A percentile compares a stretch with the other conserved stretches of the same genome.
Evolutionary conservation across 495 filamentous ascomycete species (phyloP).

Genomic region (Penicillium herquei): DNA sequence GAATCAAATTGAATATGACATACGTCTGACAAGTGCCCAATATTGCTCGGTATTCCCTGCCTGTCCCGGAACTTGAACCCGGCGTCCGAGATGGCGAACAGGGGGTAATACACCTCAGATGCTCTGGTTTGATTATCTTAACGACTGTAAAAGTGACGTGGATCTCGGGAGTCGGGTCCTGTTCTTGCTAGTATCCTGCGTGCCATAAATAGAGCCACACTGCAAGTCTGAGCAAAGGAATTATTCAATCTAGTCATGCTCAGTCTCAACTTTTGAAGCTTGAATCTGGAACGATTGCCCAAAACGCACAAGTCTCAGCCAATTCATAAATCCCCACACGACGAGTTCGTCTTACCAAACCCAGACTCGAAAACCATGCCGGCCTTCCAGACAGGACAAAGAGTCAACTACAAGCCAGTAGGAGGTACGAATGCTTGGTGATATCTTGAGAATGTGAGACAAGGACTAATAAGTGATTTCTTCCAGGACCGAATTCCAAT

Average conservation of each 20-base stretch:
- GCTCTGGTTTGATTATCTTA: too few species aligned
- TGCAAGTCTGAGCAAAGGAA: too few species aligned
- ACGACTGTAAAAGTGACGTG: background rate
- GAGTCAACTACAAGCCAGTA: slow-evolving; percentile 36
- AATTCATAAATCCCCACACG: background rate
- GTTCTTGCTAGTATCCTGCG: background rate
- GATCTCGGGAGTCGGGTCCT: background rate
- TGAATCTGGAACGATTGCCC: background rate
- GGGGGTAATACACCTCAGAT: too few species aligned
- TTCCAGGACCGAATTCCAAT: slow-evolving; percentile 27
- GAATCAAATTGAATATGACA: slow-evolving; percentile 20
- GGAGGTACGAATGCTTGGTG: slow-evolving; percentile 23
- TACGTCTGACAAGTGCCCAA: slow-evolving; percentile 2
- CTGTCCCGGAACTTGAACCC: slow-evolving; percentile 14
- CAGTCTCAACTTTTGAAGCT: too few species aligned
- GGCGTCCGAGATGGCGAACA: background rate
- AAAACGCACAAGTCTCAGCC: background rate
- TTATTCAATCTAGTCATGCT: too few species aligned
- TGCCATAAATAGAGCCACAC: background rate
- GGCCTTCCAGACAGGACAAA: slow-evolving; percentile 23
- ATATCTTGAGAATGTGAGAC: background rate
- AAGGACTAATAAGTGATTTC: background rate
- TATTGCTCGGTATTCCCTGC: background rate
- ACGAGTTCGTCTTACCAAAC: background rate
- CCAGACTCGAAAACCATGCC: slow-evolving; percentile 19